Base-by-base conservation (phyloP, 371 early-diverging fungal genomes). In the Polyrhizophydium stewartii region DNA sequence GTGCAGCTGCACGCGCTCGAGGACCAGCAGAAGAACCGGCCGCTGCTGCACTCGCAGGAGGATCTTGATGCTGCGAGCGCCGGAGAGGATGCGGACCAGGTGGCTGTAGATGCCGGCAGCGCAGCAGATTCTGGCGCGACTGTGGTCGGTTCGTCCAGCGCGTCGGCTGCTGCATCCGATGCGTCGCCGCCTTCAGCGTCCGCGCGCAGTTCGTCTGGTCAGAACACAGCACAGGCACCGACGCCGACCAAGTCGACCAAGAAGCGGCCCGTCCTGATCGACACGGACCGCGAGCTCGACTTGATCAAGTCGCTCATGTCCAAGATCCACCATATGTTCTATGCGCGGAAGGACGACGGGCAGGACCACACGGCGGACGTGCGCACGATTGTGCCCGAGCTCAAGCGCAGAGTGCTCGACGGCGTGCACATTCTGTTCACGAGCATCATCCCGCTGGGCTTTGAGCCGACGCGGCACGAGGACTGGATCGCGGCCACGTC, bases 401-500 rank as follows among this genome's bases (percentile, higher is more conserved):
- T 77, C 49, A 79, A 81, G 49, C 59, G 45, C 24, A 55, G 46
- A 24, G 83, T 75, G 21, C 84, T 87, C 17, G 33, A 46, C 10
- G 85, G 81, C 16, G 58, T 68, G 1, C 64, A 61, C 0, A 57
- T 86, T 21, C 78, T 79, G 12, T 85, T 87, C 45, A 80, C 78
- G 28, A 75, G 78, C 1, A 74, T 82, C 1, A 78, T 87, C 28
- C 82, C 84, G n/a, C 59, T 80, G n/a, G 68, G 59, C 2, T 21
- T 51, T 13, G 67, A 66, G 33, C 33, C 49, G 6, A 5, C 40
- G 37, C 38, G 53, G 55, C 65, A 60, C 5, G 88, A 88, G 61
- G 81, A 85, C 37, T 90, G 89, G 89, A 74, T 82, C 58, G 73
- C 79, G 67, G 87, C 89, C 6, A 64, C 66, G 69, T 73, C 1